Percentiles rank a stretch among this genome's conserved stretches.
Evolutionary conservation across 2,329 filamentous ascomycete species (phyloP).

Genomic region (Annulohypoxylon truncatum): DNA sequence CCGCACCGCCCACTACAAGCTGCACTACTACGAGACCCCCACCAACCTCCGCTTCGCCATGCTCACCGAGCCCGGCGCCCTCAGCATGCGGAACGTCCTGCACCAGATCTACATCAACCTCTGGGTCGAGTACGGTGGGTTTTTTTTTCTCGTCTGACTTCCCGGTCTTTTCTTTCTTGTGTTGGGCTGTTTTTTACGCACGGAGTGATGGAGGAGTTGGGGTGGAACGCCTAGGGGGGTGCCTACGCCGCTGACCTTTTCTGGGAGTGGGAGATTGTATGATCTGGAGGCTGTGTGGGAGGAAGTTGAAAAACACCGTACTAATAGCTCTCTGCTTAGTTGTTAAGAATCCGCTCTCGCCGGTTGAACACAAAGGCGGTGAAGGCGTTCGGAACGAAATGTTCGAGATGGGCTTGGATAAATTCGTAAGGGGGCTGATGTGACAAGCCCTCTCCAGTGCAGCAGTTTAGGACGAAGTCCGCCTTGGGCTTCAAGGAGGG

Average conservation of each 20-base stretch:
- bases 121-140: slow-evolving; percentile 91
- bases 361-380: slow-evolving; percentile 75
- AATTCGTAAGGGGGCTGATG: slow-evolving; percentile 77
- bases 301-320: not conserved
- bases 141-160: not conserved
- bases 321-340: slow-evolving; percentile 57
- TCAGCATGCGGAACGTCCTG: slow-evolving; percentile 91
- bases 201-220: no score
- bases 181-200: not conserved
- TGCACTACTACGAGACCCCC: slow-evolving; percentile 99
- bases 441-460: slow-evolving; percentile 50
- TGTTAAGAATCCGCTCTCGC: slow-evolving; percentile 76
- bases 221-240: not conserved
- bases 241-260: not conserved
- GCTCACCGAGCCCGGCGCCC: slow-evolving; percentile 88
- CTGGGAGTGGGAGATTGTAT: not conserved
- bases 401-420: slow-evolving; percentile 78
- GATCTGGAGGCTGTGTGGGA: not conserved
- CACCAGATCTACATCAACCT: slow-evolving; percentile 99
- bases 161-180: not conserved
- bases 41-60: slow-evolving; percentile 96
- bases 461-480: not conserved
- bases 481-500: not conserved
- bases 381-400: slow-evolving; percentile 77
- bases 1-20: slow-evolving; percentile 93